Base-by-base conservation (phyloP, 345 rosid species). In the Mercurialis annua region DNA sequence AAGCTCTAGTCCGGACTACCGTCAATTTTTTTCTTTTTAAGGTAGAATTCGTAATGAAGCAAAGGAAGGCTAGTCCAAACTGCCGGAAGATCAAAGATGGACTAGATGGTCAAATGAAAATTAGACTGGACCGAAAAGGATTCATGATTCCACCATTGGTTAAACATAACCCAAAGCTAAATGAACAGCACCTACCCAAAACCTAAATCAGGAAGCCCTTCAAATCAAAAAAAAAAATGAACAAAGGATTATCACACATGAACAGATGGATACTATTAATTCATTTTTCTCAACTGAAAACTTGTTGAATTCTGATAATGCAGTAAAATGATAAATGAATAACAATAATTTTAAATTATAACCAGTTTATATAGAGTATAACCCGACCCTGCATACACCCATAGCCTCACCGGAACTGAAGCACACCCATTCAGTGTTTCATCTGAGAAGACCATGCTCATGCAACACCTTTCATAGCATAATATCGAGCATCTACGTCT, bases 371-470 rank as follows among this genome's bases (percentile, higher is more conserved):
- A 10, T 5, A 30, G 44, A 36, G 27, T 49, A 30, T 23, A 61
- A n/a, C 30, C 34, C 33, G 20, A 24, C 26, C 36, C 65, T 12
- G 20, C 55, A 64, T 34, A 40, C 38, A 33, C 49, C 23, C 43
- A 44, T 43, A 21, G 26, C 67, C 26, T 40, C 31, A 48, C 62
- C 30, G 24, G 55, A 1, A 51, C 6, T 21, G 12, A 34, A 56
- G 48, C 26, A 38, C 3, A 62, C n/a, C 30, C 50, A 61, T 47
- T 46, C 18, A 56, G 50, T 55, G 52, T 54, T 34, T 30, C 23
- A 17, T 10, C 51, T 6, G 12, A 58, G 20, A 21, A 26, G 46
- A 48, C 51, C 76, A 55, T 62, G 54, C 60, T 59, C n/a, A 29
- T 18, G 60, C 71, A 48, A 54, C 43, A 51, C 21, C 31, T 60